Evolutionary conservation across 345 rosid species (phyloP), one percentile per base, ranked within the genome.

Genomic region (Citrus sp.): DNA sequence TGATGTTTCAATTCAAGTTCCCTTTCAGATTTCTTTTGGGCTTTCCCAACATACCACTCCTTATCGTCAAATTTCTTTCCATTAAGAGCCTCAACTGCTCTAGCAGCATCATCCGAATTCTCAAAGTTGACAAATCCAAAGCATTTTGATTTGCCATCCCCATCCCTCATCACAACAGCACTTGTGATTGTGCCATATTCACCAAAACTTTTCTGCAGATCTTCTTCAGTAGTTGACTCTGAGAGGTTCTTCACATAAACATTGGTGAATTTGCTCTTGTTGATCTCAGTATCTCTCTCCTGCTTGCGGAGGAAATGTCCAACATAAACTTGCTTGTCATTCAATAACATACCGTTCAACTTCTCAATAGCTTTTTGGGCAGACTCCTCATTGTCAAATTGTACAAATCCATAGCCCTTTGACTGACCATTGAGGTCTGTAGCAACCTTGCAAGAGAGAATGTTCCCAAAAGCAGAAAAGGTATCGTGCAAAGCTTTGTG

Each of bases 91-190:
- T 90, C 98, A 42, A 92, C 98, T 79, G 99, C 91, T 71, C 79
- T 86, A 68, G 93, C 94, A 81, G 99, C 99, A 89, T 90, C 98
- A 75, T 93, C 97, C 19, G 89, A 79, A 86, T 87, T 87, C 77
- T 93, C 98, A 86, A 92, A 95, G 85, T 95, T 95, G 73, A 95
- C 94, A 86, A 93, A 95, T 67, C 99, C 99, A 89, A 95, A 92
- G 82, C 99, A 89, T 81, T 81, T 92, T 6, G 97, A 87, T 77
- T 95, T 93, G 16, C 98, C 97, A 67, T 90, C 94, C 12, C 82
- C 93, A 80, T 92, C 97, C 84, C 81, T 90, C 94, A 95, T 91
- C 84, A 95, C 90, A 77, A 89, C 97, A 82, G 82, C 89, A 86
- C 99, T 95, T 58, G 97, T 96, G 32, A 94, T 87, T 12, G 86